These are phyloP conservation scores for Gaultheria prostrata DNA, from an alignment of 148 eudicot species.

Conservation along the genomic window DNA sequence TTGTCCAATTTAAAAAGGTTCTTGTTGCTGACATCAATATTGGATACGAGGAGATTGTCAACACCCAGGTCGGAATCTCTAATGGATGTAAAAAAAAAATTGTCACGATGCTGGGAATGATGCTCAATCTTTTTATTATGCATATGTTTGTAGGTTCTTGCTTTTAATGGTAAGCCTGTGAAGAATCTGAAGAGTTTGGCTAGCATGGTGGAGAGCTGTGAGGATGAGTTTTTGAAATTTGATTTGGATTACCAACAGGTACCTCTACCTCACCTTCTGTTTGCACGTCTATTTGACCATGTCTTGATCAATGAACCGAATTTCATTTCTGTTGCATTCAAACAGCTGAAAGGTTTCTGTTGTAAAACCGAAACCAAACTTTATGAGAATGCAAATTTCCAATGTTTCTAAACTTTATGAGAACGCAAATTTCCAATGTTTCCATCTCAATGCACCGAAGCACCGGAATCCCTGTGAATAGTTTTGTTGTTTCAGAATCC, in stretches of 20 bases:
- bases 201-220: constrained; percentile 76
- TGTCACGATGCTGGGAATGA: background rate
- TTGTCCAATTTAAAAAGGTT: constrained; percentile 43
- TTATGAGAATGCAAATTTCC: background rate
- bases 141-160: constrained; percentile 52
- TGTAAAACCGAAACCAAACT: background rate
- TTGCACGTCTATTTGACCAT: background rate
- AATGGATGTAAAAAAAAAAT: background rate
- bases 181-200: constrained; percentile 88
- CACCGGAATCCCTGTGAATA: background rate
- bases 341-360: background rate
- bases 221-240: constrained; percentile 80
- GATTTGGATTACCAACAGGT: constrained; percentile 90
- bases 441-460: background rate
- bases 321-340: background rate
- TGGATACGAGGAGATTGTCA: constrained; percentile 91
- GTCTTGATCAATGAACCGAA: background rate
- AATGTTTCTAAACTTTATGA: background rate
- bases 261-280: constrained; percentile 7
- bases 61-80: constrained; percentile 64
- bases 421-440: background rate
- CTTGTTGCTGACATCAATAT: constrained; percentile 92
- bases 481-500: background rate
- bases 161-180: constrained; percentile 82
- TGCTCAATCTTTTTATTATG: background rate